Evolutionary conservation across 495 filamentous ascomycete species (phyloP), one percentile per base, ranked within the genome.

Genomic region (Talaromyces proteolyticus): DNA sequence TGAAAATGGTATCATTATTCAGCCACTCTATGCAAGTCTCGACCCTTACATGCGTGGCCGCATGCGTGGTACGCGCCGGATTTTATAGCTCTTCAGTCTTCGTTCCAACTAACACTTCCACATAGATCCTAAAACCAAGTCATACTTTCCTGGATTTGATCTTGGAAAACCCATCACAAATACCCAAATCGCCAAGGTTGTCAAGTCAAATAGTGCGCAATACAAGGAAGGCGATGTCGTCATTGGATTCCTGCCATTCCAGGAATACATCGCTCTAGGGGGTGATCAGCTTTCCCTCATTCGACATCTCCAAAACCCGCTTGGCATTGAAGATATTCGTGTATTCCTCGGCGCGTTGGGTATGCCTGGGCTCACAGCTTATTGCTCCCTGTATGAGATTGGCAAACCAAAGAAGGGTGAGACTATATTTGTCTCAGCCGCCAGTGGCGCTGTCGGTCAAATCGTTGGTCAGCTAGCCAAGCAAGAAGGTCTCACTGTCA

Each of bases 41-140:
- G 91, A 96, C 70, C 91, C 91, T 6, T 95, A 95, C 74, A 82
- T 86, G 68, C 86, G 91, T 23, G 88, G 88, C 46, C 77, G 80
- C 46, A 79, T 81, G 78, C 69, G 75, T 29, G 39, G 47, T 49
- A 49, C 5, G 47, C 16, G 8, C 18, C n/a, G n/a, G n/a, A n/a
- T n/a, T n/a, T 20, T 6, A 41, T 10, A 41, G 8, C 38, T 38
- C 22, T 16, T 17, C 14, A 21, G 8, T 40, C 36, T 37, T 20
- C n/a, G n/a, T n/a, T 10, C 11, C 20, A 1, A 19, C 34, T 23
- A 6, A 17, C 21, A 24, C 16, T 24, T 39, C 36, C 11, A n/a
- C 6, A 49, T 21, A 25, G 6, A 49, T 29, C 55, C 70, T 6
- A 62, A 72, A 24, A 52, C 61, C 55, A 79, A 86, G 60, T 88